Evolutionary conservation across 345 rosid genomes (phyloP).

Genomic region (Lumnitzera littorea): DNA sequence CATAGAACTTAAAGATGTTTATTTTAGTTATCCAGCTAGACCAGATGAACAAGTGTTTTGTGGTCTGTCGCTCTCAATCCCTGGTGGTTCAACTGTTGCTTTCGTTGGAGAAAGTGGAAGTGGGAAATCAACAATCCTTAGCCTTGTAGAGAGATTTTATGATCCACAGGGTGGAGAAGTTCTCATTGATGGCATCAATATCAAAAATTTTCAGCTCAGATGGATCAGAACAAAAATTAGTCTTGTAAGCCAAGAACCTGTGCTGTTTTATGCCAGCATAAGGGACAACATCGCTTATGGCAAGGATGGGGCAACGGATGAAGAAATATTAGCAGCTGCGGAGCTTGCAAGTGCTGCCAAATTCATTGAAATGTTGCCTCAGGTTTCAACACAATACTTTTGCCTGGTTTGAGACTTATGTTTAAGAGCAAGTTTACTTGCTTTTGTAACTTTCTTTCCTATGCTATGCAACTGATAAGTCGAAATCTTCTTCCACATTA

Average conservation of each 20-base stretch:
- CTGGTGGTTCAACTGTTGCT: slow-evolving; percentile 25
- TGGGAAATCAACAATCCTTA: slow-evolving; percentile 32
- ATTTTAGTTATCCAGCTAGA: slow-evolving; percentile 36
- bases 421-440: too few relatives aligned
- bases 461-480: too few relatives aligned
- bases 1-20: slow-evolving; percentile 22
- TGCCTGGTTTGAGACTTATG: too few relatives aligned
- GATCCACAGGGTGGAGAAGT: slow-evolving; percentile 29
- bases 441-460: too few relatives aligned
- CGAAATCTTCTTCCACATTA: background rate
- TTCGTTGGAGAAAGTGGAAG: slow-evolving; percentile 42
- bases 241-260: slow-evolving; percentile 35
- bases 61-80: slow-evolving; percentile 26
- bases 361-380: slow-evolving; percentile 34
- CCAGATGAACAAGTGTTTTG: slow-evolving; percentile 28
- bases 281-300: slow-evolving; percentile 31
- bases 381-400: slow-evolving; percentile 11
- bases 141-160: slow-evolving; percentile 30
- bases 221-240: slow-evolving; percentile 33
- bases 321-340: slow-evolving; percentile 26
- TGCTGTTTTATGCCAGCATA: slow-evolving; percentile 28
- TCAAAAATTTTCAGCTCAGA: slow-evolving; percentile 25
- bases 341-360: slow-evolving; percentile 37
- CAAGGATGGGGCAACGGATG: slow-evolving; percentile 27
- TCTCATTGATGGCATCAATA: slow-evolving; percentile 25